Base-by-base conservation (phyloP, 2,329 filamentous ascomycete genomes). In the Fusarium decemcellulare region DNA sequence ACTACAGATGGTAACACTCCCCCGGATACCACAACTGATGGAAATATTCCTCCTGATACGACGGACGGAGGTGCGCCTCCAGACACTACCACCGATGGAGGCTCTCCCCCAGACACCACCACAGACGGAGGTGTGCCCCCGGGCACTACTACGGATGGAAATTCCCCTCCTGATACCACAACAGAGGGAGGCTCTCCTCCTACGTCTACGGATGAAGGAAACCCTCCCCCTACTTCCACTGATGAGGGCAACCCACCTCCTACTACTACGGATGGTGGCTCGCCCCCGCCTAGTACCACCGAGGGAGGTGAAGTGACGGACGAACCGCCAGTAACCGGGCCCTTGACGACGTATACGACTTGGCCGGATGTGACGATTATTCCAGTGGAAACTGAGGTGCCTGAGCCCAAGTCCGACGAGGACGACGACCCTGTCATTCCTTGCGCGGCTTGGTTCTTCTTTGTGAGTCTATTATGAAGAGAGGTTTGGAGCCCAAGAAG, bases 371-470 rank as follows among this genome's bases (percentile, higher is more conserved):
- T 59, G 12, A 65, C 58, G 2, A 39, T 65, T 32, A 47, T 39
- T 6, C 59, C 63, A 16, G 63, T 65, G 5, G 16, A 37, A 2
- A 59, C 57, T 3, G 52, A 59, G 23, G 44, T 46, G 8, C 23
- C 58, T 16, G 42, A 59, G 18, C 54, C 62, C 8, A 44, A 44
- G 42, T 23, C 15, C n/a, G 46, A 50, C n/a, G 34, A 51, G 7
- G 43, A 58, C 15, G 54, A 58, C 30, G 15, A 53, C 2, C 60
- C 61, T 14, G 51, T 55, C 16, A 15, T 65, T 36, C 54, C 54
- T 32, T 65, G 63, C 9, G 10, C 14, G 2, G 39, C 59, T 15
- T 65, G 63, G 58, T 65, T 65, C 44, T 65, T 65, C 27, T 58
- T 55, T 43, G 63, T 62, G 40, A 59, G 63, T 52, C 12, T 23